A percentile compares a stretch with the other conserved stretches of the same genome.
These are phyloP conservation scores for Cutaneotrichosporon cavernicola DNA, from an alignment of 1,284 basidiomycete species.

Conservation along the genomic window DNA sequence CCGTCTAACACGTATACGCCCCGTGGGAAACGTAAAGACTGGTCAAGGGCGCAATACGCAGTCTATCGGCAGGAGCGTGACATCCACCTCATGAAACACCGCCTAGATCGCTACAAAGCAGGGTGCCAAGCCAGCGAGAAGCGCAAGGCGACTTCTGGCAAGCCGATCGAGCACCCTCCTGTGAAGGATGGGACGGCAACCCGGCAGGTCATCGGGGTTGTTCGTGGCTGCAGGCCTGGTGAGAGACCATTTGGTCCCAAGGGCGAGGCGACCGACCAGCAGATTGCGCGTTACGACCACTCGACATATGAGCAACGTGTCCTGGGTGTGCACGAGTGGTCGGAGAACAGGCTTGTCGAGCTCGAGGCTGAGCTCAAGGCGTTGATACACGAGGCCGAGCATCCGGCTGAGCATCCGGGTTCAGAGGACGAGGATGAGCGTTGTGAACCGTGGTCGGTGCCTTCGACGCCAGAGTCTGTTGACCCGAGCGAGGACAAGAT, in stretches of 20 bases:
- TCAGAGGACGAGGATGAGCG: not conserved
- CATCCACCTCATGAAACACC: conserved; percentile 4
- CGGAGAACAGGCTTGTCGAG: not conserved
- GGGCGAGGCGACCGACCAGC: not conserved
- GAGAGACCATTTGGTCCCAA: conserved; percentile 4
- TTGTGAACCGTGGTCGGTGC: conserved; percentile 6
- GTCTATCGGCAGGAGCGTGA: conserved; percentile 29
- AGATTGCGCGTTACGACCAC: not conserved
- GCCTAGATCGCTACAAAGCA: conserved; percentile 6
- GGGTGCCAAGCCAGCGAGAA: conserved; percentile 4
- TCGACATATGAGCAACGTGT: not conserved
- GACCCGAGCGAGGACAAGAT: not conserved
- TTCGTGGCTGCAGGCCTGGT: not conserved
- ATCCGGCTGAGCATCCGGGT: not conserved
- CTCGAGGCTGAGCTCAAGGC: conserved; percentile 1
- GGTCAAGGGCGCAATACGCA: conserved; percentile 31
- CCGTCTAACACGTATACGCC: conserved; percentile 25
- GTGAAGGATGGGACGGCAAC: conserved; percentile 7
- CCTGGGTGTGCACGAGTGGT: not conserved
- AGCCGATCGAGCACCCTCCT: conserved; percentile 5
- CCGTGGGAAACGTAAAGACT: conserved; percentile 20
- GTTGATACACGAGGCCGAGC: not conserved
- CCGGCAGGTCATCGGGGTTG: conserved; percentile 13
- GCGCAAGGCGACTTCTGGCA: not conserved
- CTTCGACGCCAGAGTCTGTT: conserved; percentile 13